phyloP scores from a whole-genome alignment of 768 basidiomycete species.

The Agrocybe praecox region DNA sequence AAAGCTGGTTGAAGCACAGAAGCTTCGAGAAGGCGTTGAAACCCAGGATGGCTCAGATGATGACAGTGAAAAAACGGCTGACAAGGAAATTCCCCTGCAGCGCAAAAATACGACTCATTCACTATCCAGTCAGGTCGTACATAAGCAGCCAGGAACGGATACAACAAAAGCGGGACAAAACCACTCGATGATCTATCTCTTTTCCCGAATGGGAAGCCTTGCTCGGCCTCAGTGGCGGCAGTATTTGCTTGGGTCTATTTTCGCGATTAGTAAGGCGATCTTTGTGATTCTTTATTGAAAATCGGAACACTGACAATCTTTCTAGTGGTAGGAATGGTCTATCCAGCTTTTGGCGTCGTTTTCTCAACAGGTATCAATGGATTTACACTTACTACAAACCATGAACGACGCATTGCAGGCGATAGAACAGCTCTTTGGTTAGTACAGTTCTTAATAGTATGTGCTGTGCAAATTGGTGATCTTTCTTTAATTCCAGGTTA shows the following conservation, averaged over 20 bases:
- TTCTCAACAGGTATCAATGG: slow-evolving; percentile 63
- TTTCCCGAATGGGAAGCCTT: slow-evolving; percentile 68
- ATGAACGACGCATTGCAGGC: slow-evolving; percentile 54
- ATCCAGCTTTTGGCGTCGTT: slow-evolving; percentile 72
- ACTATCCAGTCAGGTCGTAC: slow-evolving; percentile 65
- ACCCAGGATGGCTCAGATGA: slow-evolving; percentile 20
- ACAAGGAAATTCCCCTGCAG: slow-evolving; percentile 63
- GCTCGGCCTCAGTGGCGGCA: slow-evolving; percentile 58
- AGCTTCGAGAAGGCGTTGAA: slow-evolving; percentile 56
- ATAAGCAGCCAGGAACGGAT: slow-evolving; percentile 42
- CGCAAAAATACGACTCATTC: slow-evolving; percentile 64
- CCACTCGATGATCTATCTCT: slow-evolving; percentile 58
- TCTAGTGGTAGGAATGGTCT: slow-evolving; percentile 67
- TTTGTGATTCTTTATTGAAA: background rate
- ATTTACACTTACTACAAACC: slow-evolving; percentile 45
- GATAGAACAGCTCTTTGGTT: slow-evolving; percentile 74
- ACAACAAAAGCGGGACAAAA: slow-evolving; percentile 26
- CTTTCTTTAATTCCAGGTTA: slow-evolving; percentile 45
- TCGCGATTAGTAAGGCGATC: slow-evolving; percentile 47
- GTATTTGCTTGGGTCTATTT: slow-evolving; percentile 60
- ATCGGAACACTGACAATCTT: too few species aligned
- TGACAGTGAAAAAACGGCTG: slow-evolving; percentile 47
- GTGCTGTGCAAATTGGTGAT: slow-evolving; percentile 10
- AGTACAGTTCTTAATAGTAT: slow-evolving; percentile 14
- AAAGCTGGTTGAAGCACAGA: slow-evolving; percentile 77